Percentiles rank a stretch among this genome's conserved stretches.
Evolutionary conservation across 768 basidiomycete species (phyloP).

Genomic region (Amanita jacksonii): DNA sequence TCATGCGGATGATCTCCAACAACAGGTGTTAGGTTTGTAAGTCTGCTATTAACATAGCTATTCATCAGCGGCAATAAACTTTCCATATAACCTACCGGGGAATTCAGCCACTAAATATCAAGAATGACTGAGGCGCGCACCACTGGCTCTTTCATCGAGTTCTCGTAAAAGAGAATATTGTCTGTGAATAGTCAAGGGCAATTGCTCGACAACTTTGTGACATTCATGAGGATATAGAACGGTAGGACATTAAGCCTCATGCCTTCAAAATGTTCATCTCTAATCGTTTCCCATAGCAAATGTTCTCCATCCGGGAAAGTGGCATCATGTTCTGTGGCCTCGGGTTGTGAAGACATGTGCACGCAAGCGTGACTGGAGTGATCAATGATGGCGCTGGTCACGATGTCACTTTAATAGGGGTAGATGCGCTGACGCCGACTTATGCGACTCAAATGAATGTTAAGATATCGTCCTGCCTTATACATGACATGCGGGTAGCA

Average conservation of each 20-base stretch:
- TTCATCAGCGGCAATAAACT: background rate
- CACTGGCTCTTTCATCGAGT: slow-evolving; percentile 54
- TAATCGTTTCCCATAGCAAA: slow-evolving; percentile 65
- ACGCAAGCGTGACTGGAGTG: too few species aligned
- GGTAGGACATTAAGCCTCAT: slow-evolving; percentile 9
- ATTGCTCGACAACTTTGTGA: slow-evolving; percentile 58
- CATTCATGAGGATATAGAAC: background rate
- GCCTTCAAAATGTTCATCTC: slow-evolving; percentile 79
- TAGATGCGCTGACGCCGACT: too few species aligned
- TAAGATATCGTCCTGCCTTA: background rate
- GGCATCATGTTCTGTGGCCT: slow-evolving; percentile 13
- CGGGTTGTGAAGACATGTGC: slow-evolving; percentile 22
- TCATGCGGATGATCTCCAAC: background rate
- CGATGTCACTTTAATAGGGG: slow-evolving; percentile 5
- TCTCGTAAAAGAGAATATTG: slow-evolving; percentile 64
- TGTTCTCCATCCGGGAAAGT: slow-evolving; percentile 38
- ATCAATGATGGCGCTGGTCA: too few species aligned
- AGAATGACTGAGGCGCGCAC: slow-evolving; percentile 24
- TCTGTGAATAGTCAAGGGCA: slow-evolving; percentile 66
- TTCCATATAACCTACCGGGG: slow-evolving; percentile 9
- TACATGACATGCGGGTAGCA: background rate
- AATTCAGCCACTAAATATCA: background rate
- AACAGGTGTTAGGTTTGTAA: background rate
- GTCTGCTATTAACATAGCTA: background rate
- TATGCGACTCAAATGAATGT: background rate